phyloP scores from a whole-genome alignment of 2,329 filamentous ascomycete genomes.

The Bipolaris oryzae region DNA sequence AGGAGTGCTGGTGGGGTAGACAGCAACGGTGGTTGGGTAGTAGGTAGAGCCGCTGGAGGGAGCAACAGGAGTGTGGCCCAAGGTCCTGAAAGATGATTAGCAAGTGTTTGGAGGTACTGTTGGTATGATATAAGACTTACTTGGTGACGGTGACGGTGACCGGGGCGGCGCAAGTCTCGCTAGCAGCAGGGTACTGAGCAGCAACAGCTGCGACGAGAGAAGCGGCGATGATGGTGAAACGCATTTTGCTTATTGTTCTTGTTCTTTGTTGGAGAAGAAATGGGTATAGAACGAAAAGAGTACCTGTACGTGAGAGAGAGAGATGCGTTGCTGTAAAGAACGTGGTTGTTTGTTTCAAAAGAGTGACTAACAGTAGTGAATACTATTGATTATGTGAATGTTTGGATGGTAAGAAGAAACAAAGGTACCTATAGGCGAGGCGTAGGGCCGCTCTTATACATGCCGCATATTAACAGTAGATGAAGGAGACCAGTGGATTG shows the following conservation, averaged over 20 bases:
- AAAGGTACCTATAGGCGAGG: neutral
- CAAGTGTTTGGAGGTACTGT: no score
- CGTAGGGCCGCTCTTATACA: conserved; percentile 24
- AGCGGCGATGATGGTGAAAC: conserved; percentile 40
- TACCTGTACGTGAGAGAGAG: conserved; percentile 9
- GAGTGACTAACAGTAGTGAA: conserved; percentile 39
- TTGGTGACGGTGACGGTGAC: conserved; percentile 40
- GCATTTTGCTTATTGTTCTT: conserved; percentile 31
- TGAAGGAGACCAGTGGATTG: conserved; percentile 8
- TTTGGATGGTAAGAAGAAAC: conserved; percentile 9
- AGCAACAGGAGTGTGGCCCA: conserved; percentile 30
- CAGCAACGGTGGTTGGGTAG: conserved; percentile 31
- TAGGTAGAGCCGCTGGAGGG: conserved; percentile 30
- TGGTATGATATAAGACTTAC: conserved; percentile 21
- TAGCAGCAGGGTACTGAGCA: conserved; percentile 26
- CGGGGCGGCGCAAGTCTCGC: conserved; percentile 30
- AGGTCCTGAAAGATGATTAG: conserved; percentile 20
- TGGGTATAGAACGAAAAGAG: conserved; percentile 16
- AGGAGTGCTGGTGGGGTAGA: conserved; percentile 11
- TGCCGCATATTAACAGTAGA: conserved; percentile 21
- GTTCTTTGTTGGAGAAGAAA: conserved; percentile 5
- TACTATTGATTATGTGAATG: conserved; percentile 33
- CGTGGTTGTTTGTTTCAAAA: conserved; percentile 25
- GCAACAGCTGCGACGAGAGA: conserved; percentile 33
- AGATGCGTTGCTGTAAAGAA: conserved; percentile 15